Conservation (phyloP, 1,284 basidiomycete species). For the Veloporphyrellus conicus region DNA sequence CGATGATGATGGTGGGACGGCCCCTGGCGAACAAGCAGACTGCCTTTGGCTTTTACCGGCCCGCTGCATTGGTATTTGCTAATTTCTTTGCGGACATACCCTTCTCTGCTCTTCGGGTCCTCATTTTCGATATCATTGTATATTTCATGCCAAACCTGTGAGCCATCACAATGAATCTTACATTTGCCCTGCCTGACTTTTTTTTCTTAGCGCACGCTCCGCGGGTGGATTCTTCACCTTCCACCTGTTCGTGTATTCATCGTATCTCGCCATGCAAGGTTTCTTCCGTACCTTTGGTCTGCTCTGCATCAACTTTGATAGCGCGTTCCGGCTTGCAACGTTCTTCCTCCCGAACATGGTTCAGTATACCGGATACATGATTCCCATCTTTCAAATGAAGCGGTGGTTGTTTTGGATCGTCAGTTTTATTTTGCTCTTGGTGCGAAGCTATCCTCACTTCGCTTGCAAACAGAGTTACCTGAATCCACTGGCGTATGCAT, state of each 20-base stretch:
- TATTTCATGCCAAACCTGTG: conserved; percentile 71
- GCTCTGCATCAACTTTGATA: conserved; percentile 60
- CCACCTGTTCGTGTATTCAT: conserved; percentile 60
- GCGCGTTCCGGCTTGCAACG: conserved; percentile 55
- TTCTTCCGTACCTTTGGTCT: conserved; percentile 72
- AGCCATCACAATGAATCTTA: conserved; percentile 5
- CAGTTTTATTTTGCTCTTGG: conserved; percentile 1
- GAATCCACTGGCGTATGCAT: conserved; percentile 75
- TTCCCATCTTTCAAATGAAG: conserved; percentile 75
- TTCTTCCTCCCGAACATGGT: conserved; percentile 64
- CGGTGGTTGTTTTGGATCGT: conserved; percentile 87
- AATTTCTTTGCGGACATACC: conserved; percentile 76
- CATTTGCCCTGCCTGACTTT: conserved; percentile 3
- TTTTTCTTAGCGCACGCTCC: conserved; percentile 38
- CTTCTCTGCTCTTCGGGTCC: conserved; percentile 60
- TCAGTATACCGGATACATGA: conserved; percentile 56
- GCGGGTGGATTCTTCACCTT: conserved; percentile 70
- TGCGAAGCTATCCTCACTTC: conserved; percentile 1
- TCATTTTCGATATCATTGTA: conserved; percentile 66
- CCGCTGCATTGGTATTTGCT: conserved; percentile 67
- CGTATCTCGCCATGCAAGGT: conserved; percentile 65
- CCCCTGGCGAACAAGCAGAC: conserved; percentile 72
- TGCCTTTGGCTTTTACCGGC: conserved; percentile 78
- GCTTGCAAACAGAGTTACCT: conserved; percentile 55
- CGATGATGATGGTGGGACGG: conserved; percentile 70